Evolutionary conservation across 345 rosid genomes (phyloP).

Genomic region (Garcia nutans): DNA sequence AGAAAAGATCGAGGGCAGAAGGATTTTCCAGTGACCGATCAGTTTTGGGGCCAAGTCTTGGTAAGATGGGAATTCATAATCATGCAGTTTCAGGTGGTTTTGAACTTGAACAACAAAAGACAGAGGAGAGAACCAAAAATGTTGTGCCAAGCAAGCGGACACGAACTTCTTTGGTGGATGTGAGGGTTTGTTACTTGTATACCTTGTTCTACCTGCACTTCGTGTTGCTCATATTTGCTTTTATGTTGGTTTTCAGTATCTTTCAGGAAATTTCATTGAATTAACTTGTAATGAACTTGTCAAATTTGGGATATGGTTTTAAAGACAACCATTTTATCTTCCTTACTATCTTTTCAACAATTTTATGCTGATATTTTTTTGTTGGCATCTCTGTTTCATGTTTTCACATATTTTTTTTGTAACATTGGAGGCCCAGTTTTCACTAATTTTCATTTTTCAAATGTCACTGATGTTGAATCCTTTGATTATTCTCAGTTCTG

Average conservation of each 20-base stretch:
- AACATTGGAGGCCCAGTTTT: neutral
- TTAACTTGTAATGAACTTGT: neutral
- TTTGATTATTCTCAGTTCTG: neutral
- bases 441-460: neutral
- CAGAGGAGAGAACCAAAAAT: slow-evolving; percentile 71
- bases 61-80: slow-evolving; percentile 78
- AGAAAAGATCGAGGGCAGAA: slow-evolving; percentile 87
- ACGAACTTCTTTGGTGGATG: slow-evolving; percentile 85
- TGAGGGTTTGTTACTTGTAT: slow-evolving; percentile 46
- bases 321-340: neutral
- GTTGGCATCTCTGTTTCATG: neutral
- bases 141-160: slow-evolving; percentile 78
- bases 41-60: slow-evolving; percentile 48
- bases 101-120: slow-evolving; percentile 74
- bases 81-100: slow-evolving; percentile 46
- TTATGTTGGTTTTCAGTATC: neutral
- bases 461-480: neutral
- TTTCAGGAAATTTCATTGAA: neutral
- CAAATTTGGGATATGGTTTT: neutral
- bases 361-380: neutral
- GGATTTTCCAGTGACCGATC: slow-evolving; percentile 61
- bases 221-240: neutral
- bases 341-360: neutral
- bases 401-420: neutral
- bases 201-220: slow-evolving; percentile 16